phyloP scores from a whole-genome alignment of 257 asterid species.

The Verbena officinalis region DNA sequence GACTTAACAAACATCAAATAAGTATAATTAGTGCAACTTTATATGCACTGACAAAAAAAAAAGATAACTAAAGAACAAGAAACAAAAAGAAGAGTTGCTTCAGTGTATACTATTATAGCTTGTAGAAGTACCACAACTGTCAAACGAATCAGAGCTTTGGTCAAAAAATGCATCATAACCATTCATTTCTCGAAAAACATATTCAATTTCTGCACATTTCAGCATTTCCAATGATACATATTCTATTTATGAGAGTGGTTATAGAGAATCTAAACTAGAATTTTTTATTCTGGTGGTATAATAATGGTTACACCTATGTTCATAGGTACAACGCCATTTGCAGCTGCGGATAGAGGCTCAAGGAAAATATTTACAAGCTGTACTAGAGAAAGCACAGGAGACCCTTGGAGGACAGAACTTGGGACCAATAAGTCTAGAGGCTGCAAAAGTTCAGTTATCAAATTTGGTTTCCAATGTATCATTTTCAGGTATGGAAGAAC shows the following conservation, averaged over 20 bases:
- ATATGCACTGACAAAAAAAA: neutral
- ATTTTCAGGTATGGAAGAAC: conserved; percentile 60
- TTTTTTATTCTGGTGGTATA: conserved; percentile 13
- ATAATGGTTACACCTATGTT: conserved; percentile 33
- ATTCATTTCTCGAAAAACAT: conserved; percentile 11
- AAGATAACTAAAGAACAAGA: neutral
- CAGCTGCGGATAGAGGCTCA: conserved; percentile 89
- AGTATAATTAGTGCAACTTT: conserved; percentile 12
- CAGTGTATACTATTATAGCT: conserved; percentile 16
- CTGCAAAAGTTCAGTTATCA: conserved; percentile 80
- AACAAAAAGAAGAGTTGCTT: neutral
- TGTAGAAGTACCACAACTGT: neutral
- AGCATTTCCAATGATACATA: neutral
- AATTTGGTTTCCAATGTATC: conserved; percentile 81
- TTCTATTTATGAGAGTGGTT: neutral
- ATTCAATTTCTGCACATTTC: neutral
- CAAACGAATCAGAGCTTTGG: neutral
- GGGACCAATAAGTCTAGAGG: conserved; percentile 70
- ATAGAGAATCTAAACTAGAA: neutral
- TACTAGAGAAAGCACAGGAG: conserved; percentile 90
- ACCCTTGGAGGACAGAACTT: conserved; percentile 74
- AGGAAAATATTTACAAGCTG: conserved; percentile 84
- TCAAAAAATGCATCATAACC: neutral
- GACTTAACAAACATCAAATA: conserved; percentile 7
- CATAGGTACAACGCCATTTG: conserved; percentile 84